Evolutionary conservation across 1,139 yeast genomes (phyloP).

Genomic region (Kazachstania sp.): DNA sequence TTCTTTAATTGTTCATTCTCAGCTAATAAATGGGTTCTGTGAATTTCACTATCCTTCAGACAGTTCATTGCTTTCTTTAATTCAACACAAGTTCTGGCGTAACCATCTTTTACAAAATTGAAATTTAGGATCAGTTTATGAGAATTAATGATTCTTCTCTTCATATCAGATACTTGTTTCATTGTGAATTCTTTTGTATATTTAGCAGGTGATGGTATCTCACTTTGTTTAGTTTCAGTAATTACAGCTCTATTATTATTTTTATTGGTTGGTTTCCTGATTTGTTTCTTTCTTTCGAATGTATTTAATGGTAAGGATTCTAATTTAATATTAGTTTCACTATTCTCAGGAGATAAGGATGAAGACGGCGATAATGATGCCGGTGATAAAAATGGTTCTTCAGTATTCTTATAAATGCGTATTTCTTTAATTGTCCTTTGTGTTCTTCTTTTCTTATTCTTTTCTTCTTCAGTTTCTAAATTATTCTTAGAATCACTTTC

Average conservation of each 20-base stretch:
- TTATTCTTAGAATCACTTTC: background rate
- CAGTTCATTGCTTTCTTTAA: constrained; percentile 28
- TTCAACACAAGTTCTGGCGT: constrained; percentile 29
- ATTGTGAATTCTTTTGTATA: constrained; percentile 15
- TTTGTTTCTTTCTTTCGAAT: background rate
- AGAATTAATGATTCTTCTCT: constrained; percentile 27
- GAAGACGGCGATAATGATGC: constrained; percentile 16
- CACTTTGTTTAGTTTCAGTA: background rate
- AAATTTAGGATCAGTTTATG: constrained; percentile 28
- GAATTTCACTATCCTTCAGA: constrained; percentile 32
- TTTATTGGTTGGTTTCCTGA: background rate
- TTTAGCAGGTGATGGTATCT: constrained; percentile 10
- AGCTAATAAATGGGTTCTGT: constrained; percentile 28
- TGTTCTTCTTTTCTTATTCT: background rate
- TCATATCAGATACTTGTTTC: constrained; percentile 21
- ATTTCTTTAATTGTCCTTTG: background rate
- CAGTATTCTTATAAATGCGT: background rate
- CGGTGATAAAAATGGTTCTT: constrained; percentile 18
- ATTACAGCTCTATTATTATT: background rate
- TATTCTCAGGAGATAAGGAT: constrained; percentile 9
- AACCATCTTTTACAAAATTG: constrained; percentile 28
- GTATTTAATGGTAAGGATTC: constrained; percentile 1
- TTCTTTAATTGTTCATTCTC: constrained; percentile 23
- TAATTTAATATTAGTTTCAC: constrained; percentile 5
- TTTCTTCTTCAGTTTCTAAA: background rate